Conservation (phyloP, 2,329 filamentous ascomycete species). For the Pseudogymnoascus sp. region DNA sequence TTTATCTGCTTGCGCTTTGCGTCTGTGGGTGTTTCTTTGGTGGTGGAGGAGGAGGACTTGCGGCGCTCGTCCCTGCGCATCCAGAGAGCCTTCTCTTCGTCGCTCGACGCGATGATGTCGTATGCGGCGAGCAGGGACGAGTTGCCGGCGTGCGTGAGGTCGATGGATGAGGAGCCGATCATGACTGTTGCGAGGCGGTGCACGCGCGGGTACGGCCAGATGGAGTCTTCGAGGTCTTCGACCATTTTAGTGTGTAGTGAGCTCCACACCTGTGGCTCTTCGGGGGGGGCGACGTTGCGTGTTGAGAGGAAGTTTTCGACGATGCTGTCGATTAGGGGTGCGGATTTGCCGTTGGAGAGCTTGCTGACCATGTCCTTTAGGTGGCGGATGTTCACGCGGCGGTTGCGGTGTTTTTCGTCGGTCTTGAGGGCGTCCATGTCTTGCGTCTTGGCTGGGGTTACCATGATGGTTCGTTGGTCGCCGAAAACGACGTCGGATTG, state of each 20-base stretch:
- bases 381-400: slow-evolving; percentile 57
- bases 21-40: slow-evolving; percentile 27
- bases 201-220: slow-evolving; percentile 53
- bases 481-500: slow-evolving; percentile 38
- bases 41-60: background rate
- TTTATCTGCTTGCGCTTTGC: slow-evolving; percentile 40
- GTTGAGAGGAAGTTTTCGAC: slow-evolving; percentile 23
- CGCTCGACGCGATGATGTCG: slow-evolving; percentile 37
- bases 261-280: slow-evolving; percentile 22
- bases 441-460: slow-evolving; percentile 41
- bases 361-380: slow-evolving; percentile 52
- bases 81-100: slow-evolving; percentile 40
- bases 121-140: slow-evolving; percentile 32
- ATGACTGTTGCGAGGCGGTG: slow-evolving; percentile 49
- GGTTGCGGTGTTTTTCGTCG: slow-evolving; percentile 41
- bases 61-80: slow-evolving; percentile 20
- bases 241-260: background rate
- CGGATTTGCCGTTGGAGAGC: slow-evolving; percentile 21
- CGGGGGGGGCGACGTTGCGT: slow-evolving; percentile 13
- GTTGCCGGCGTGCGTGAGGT: slow-evolving; percentile 32
- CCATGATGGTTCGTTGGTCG: slow-evolving; percentile 45
- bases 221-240: slow-evolving; percentile 41
- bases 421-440: slow-evolving; percentile 36
- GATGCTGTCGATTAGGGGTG: slow-evolving; percentile 19
- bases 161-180: slow-evolving; percentile 35